A percentile compares a stretch with the other conserved stretches of the same genome.
Conservation (phyloP, 352 stramenopile species). For the Phytophthora gonapodyides region DNA sequence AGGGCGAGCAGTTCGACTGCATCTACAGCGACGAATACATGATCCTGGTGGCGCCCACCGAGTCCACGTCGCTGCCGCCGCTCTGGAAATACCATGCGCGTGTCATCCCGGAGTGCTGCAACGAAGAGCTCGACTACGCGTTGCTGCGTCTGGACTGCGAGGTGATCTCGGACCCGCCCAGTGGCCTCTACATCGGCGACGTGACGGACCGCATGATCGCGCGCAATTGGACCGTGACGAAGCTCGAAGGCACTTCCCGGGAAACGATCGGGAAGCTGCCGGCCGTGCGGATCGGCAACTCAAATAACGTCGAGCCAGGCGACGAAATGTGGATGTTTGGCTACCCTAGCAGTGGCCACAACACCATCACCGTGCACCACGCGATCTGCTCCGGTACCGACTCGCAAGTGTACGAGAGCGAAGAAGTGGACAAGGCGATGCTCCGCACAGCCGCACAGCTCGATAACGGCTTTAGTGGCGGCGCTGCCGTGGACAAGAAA, state of each 20-base stretch:
- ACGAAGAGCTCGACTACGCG: conserved; percentile 86
- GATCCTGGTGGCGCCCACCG: conserved; percentile 83
- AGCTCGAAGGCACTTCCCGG: conserved; percentile 73
- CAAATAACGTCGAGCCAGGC: conserved; percentile 87
- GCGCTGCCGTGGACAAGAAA: conserved; percentile 85
- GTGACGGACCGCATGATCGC: conserved; percentile 88
- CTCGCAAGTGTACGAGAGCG: conserved; percentile 83
- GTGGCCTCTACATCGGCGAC: conserved; percentile 88
- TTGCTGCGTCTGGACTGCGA: conserved; percentile 84
- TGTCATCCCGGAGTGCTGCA: conserved; percentile 81
- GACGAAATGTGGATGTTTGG: conserved; percentile 93
- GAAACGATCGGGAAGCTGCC: conserved; percentile 77
- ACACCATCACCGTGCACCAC: conserved; percentile 90
- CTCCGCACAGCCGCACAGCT: conserved; percentile 82
- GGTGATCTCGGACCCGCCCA: conserved; percentile 84
- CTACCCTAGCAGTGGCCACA: conserved; percentile 88
- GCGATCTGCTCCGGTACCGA: conserved; percentile 90
- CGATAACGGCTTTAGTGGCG: conserved; percentile 87
- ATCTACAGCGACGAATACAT: conserved; percentile 90
- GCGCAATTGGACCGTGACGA: conserved; percentile 82
- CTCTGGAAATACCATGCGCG: conserved; percentile 87
- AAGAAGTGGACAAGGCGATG: conserved; percentile 89
- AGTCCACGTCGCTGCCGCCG: conserved; percentile 77
- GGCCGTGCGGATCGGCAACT: conserved; percentile 83
- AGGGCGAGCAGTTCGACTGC: conserved; percentile 87